Evolutionary conservation across 73 alveolate species (phyloP), one percentile per base, ranked within the genome.

Genomic region (Stentor roeselii): DNA sequence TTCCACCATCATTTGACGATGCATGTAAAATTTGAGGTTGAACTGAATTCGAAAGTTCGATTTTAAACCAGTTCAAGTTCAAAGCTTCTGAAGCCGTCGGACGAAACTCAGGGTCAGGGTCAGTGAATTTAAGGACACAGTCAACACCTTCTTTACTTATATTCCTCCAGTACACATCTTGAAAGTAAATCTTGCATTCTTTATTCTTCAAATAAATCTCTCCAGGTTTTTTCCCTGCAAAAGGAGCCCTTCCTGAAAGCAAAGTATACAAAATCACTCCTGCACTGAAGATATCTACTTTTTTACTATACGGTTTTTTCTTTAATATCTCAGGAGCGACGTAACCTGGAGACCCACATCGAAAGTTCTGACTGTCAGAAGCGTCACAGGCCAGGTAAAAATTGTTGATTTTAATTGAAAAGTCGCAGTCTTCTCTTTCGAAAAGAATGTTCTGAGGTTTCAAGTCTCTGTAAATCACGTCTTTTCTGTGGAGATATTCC

Each of bases 321-420:
- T 86, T 11, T 39, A 91, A 59, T 82, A 91, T 90, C 40, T 91
- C 96, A 0, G 96, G 96, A 61, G 93, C 92, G 59, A 89, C 93
- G 78, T 88, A 91, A 60, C 93, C 89, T 11, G 96, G 96, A 60
- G 93, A 77, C 15, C 95, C 96, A 86, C 95, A 91, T 78, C 88
- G 78, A 60, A 78, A 75, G 36, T 58, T 61, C 34, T 86, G 86
- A 37, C 86, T 74, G 37, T 84, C 87, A 42, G 86, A 78, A 50
- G 78, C 76, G 21, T 77, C 59, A 80, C 74, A 84, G 31, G 93
- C 93, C 41, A 87, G 39, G n/a, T 86, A 83, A 60, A 89, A 75
- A 87, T 91, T 95, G 41, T 90, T 90, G 36, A 91, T 41, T 76
- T 87, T 90, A 41, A 91, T 85, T 39, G 89, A 92, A 3, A 87